Base-by-base conservation (phyloP, 148 eudicot species). In the Fagopyrum tataricum region DNA sequence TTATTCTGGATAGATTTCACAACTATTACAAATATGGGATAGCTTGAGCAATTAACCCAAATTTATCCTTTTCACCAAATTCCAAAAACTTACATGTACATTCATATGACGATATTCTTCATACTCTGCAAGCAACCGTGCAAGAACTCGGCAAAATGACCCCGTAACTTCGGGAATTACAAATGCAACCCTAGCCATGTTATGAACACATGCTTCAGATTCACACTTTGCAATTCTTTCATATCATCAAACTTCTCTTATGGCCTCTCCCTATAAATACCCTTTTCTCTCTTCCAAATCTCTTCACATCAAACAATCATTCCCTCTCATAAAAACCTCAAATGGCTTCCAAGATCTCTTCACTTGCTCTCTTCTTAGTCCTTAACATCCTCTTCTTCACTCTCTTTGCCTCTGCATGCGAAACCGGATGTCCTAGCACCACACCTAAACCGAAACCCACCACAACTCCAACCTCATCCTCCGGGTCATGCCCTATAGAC, bases 401-500 rank as follows among this genome's bases (percentile, higher is more conserved):
- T 43, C 43, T 64, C 69, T 37, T 64, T 6, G 44, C 43, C n/a
- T 64, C 44, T 4, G 69, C 43, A 31, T 64, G 69, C 1, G 69
- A 64, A 42, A 64, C 69, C 21, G 62, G 62, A 6, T 64, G 69
- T 43, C 42, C 69, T 4, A 13, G 20, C 13, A 1, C 69, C 20
- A 62, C 26, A 42, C 67, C 67, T 2, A 61, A 61, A 41, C 41
- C 67, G 4, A 58, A 61, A 42, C 68, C 43, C 2, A 24, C 5
- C 39, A 42, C 44, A 14, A 39, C 43, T 43, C 69, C 20, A 64
- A 64, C 43, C 69, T 5, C 9, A 15, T 2, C 61, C 1, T 55
- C 61, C 8, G 66, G 66, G 40, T 11, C 39, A 64, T 64, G 69
- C 69, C 69, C 69, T 12, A 64, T n/a, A 37, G 69, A 64, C 43